Evolutionary conservation across 768 basidiomycete genomes (phyloP).

Genomic region (Holtermanniella nyarrowii): DNA sequence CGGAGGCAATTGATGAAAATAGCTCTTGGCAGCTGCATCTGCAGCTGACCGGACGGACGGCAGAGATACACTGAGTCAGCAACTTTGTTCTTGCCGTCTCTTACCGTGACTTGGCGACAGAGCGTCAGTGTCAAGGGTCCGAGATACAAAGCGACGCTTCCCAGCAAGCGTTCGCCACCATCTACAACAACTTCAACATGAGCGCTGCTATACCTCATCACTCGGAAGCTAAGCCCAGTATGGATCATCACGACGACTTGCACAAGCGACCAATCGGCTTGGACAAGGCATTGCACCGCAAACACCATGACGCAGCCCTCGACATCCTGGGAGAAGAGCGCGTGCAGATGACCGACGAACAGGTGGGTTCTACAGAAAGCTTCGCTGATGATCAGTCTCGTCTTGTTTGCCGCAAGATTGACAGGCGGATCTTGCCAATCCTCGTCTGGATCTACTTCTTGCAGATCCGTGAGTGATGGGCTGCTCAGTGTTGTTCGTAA

Average conservation of each 20-base stretch:
- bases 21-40: too few species aligned
- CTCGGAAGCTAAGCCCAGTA: neutral
- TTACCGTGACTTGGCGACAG: too few species aligned
- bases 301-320: neutral
- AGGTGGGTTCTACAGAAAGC: neutral
- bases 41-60: too few species aligned
- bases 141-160: too few species aligned
- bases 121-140: too few species aligned
- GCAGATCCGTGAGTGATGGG: conserved; percentile 23
- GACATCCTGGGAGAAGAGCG: neutral
- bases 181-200: too few species aligned
- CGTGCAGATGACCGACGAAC: neutral
- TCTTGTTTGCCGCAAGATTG: conserved; percentile 23
- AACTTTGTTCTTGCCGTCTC: too few species aligned
- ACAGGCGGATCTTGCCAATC: conserved; percentile 29
- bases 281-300: neutral
- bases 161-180: too few species aligned
- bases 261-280: neutral
- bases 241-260: neutral
- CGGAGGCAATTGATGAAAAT: too few species aligned
- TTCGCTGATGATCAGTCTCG: neutral
- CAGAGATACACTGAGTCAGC: too few species aligned
- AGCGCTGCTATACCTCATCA: neutral
- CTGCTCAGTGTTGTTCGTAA: too few species aligned
- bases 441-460: conserved; percentile 36